A percentile compares a stretch with the other conserved stretches of the same genome.
phyloP scores from a whole-genome alignment of 352 stramenopile genomes.

The Globisporangium lucens region DNA sequence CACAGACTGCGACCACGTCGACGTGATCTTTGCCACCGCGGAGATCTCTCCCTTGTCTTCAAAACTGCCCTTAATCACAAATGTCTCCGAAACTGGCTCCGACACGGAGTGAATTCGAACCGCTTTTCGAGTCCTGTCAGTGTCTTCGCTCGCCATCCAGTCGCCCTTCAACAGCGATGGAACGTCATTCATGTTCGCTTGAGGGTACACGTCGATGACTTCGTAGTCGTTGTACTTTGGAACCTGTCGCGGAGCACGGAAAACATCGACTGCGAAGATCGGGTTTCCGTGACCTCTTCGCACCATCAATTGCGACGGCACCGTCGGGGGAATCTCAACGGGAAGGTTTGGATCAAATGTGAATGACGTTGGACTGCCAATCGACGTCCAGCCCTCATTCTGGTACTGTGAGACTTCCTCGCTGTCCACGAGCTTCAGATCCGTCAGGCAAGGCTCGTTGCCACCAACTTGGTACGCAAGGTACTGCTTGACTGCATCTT shows the following conservation, averaged over 20 bases:
- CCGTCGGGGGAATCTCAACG: neutral
- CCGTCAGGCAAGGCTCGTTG: slow-evolving; percentile 77
- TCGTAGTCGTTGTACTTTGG: slow-evolving; percentile 89
- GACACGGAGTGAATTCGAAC: slow-evolving; percentile 67
- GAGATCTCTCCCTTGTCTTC: slow-evolving; percentile 72
- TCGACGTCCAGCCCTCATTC: slow-evolving; percentile 63
- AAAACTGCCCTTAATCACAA: slow-evolving; percentile 61
- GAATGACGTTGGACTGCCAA: slow-evolving; percentile 53
- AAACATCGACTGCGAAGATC: slow-evolving; percentile 86
- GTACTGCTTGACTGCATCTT: slow-evolving; percentile 75
- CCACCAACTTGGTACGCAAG: slow-evolving; percentile 79
- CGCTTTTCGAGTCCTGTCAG: slow-evolving; percentile 58
- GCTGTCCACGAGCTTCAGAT: slow-evolving; percentile 60
- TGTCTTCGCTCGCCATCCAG: slow-evolving; percentile 76
- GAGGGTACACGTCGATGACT: slow-evolving; percentile 67
- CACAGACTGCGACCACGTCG: slow-evolving; percentile 41
- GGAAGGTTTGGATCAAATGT: slow-evolving; percentile 18
- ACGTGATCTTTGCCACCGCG: slow-evolving; percentile 45
- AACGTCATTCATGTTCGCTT: slow-evolving; percentile 10
- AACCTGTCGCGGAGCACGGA: slow-evolving; percentile 76
- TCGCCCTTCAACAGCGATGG: slow-evolving; percentile 44
- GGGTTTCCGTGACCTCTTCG: slow-evolving; percentile 80
- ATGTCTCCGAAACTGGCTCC: slow-evolving; percentile 39
- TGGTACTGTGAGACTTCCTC: slow-evolving; percentile 40
- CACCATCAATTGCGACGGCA: slow-evolving; percentile 58